Evolutionary conservation across 306 rosid species (phyloP).

Genomic region (Begonia masoniana): DNA sequence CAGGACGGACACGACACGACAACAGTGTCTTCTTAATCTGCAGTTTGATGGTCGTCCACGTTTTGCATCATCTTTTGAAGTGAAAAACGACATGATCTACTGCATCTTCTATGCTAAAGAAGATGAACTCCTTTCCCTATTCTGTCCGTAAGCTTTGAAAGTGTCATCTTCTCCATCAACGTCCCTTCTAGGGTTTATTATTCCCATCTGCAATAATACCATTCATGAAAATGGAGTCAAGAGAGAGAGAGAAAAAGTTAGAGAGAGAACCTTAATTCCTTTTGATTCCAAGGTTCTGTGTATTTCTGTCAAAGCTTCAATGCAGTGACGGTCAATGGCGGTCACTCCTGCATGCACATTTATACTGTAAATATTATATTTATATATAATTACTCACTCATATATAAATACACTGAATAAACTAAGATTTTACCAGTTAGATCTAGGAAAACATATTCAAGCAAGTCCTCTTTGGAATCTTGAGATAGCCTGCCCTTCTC

Average conservation of each 20-base stretch:
- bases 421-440: conserved; percentile 38
- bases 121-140: conserved; percentile 51
- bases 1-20: too few species aligned
- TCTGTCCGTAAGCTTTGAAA: conserved; percentile 36
- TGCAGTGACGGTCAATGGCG: conserved; percentile 57
- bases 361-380: too few species aligned
- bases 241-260: too few species aligned
- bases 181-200: conserved; percentile 63
- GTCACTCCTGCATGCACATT: conserved; percentile 44
- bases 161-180: conserved; percentile 73
- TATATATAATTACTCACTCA: too few species aligned
- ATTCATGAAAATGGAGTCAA: not conserved
- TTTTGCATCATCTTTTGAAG: conserved; percentile 14
- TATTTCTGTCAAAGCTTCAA: conserved; percentile 46
- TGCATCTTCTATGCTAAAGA: conserved; percentile 53
- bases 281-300: conserved; percentile 22
- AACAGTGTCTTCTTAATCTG: not conserved
- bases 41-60: not conserved
- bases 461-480: conserved; percentile 5
- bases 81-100: conserved; percentile 31
- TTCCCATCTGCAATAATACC: conserved; percentile 21
- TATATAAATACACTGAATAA: too few species aligned
- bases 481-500: conserved; percentile 26
- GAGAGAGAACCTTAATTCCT: conserved; percentile 36
- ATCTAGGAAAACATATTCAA: conserved; percentile 55